Percentiles rank a stretch among this genome's conserved stretches.
Conservation (phyloP, 2,329 filamentous ascomycete genomes). For the Cladosporium sp. region DNA sequence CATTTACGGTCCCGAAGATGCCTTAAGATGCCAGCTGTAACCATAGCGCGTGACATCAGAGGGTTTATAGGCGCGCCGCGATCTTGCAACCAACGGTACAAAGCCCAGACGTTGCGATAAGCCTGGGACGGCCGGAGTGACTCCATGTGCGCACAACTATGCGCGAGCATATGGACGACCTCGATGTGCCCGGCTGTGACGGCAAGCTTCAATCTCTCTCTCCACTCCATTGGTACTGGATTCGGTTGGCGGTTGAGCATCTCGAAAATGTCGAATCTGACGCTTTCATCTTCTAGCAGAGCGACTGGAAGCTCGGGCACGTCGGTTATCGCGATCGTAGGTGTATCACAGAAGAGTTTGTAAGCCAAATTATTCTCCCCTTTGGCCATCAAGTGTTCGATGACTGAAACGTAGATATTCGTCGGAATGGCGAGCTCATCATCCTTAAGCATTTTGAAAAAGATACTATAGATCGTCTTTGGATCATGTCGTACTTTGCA, state of each 20-base stretch:
- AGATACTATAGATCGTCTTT: not conserved
- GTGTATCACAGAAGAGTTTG: slow-evolving; percentile 24
- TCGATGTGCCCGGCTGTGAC: slow-evolving; percentile 41
- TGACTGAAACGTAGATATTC: slow-evolving; percentile 19
- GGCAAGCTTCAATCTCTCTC: slow-evolving; percentile 18
- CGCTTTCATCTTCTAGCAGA: slow-evolving; percentile 21
- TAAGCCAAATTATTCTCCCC: slow-evolving; percentile 21
- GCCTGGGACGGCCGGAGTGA: slow-evolving; percentile 43
- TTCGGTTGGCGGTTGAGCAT: slow-evolving; percentile 26
- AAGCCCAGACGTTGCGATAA: slow-evolving; percentile 49
- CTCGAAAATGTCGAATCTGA: not conserved
- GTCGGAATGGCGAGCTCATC: slow-evolving; percentile 20
- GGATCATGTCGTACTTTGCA: not conserved
- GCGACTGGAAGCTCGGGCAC: slow-evolving; percentile 26
- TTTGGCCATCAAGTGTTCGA: slow-evolving; percentile 25
- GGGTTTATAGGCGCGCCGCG: slow-evolving; percentile 46
- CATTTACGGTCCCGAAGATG: not conserved
- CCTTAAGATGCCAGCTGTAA: slow-evolving; percentile 48
- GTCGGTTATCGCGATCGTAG: slow-evolving; percentile 23
- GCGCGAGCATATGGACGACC: slow-evolving; percentile 48
- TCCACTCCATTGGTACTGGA: slow-evolving; percentile 18
- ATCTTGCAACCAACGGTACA: slow-evolving; percentile 47
- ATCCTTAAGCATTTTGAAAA: slow-evolving; percentile 4
- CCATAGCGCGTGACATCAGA: slow-evolving; percentile 50
- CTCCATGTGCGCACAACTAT: slow-evolving; percentile 41